Evolutionary conservation across 495 filamentous ascomycete species (phyloP), one percentile per base, ranked within the genome.

Genomic region (Penicillium maclennaniae): DNA sequence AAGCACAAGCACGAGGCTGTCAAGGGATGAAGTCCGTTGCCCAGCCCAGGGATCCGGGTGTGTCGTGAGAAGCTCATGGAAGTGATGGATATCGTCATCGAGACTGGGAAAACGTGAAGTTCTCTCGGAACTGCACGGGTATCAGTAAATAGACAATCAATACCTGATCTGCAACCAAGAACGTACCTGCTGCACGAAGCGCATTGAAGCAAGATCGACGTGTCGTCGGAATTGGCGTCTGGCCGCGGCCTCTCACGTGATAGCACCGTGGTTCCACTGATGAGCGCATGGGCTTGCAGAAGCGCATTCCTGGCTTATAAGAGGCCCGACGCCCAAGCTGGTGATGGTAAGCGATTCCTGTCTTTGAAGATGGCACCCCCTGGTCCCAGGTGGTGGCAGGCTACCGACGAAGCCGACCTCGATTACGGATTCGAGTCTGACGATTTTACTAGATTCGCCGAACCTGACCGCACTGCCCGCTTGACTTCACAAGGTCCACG

Each of bases 51-150:
- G 43, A 31, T 44, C 45, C 28, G 60, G 51, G 54, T 52, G 68
- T 71, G 67, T 73, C 68, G 58, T 73, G 68, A 69, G 63, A 67
- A 68, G 69, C 69, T 72, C 70, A 56, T 53, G 63, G 63, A 61
- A 59, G 49, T 58, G 58, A 51, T 28, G 40, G 34, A 55, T 71
- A 64, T 73, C 70, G 59, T 73, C 70, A 73, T 69, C 38, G 70
- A 61, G 69, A 67, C 58, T 55, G 45, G 45, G 28, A 40, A 58
- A 56, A 49, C 37, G 47, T 26, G 27, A 23, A 28, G 27, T 42
- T 36, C 26, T 39, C 38, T 47, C 43, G 44, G 20, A 28, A 46
- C 55, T 59, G 28, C 14, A 7, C 9, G 6, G 36, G 8, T 5
- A 21, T 59, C 27, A 58, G 49, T 16, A 9, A 31, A n/a, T 19